phyloP scores from a whole-genome alignment of 768 basidiomycete genomes.

The Kwoniella heveanensis region DNA sequence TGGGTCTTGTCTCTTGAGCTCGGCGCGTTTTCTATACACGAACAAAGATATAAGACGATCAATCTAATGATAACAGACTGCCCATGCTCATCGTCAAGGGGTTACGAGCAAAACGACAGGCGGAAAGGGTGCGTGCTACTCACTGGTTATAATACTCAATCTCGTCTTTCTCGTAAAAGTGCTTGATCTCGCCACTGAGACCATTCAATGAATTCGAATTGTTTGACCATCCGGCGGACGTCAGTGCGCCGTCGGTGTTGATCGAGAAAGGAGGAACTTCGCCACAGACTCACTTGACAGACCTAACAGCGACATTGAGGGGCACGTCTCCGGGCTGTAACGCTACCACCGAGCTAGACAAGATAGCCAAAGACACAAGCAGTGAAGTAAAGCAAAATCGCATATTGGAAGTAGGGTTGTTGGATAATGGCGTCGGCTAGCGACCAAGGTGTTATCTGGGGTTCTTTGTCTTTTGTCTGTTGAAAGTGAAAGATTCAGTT shows the following conservation, averaged over 20 bases:
- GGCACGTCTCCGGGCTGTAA: slow-evolving; percentile 28
- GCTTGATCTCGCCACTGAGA: slow-evolving; percentile 23
- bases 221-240: too few species aligned
- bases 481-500: too few species aligned
- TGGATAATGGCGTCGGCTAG: too few species aligned
- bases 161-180: slow-evolving; percentile 28
- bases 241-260: too few species aligned
- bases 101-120: too few species aligned
- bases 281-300: slow-evolving; percentile 26
- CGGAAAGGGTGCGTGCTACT: background rate
- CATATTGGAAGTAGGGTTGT: slow-evolving; percentile 8
- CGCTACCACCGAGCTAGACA: slow-evolving; percentile 8
- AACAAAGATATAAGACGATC: too few species aligned
- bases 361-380: slow-evolving; percentile 13
- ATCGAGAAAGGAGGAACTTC: too few species aligned
- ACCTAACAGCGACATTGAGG: slow-evolving; percentile 29
- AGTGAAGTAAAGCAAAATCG: slow-evolving; percentile 13
- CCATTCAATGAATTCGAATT: too few species aligned
- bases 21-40: slow-evolving; percentile 18
- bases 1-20: slow-evolving; percentile 12
- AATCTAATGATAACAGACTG: too few species aligned
- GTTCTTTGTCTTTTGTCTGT: too few species aligned
- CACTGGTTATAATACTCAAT: slow-evolving; percentile 11
- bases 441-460: too few species aligned
- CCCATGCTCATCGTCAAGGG: too few species aligned